phyloP scores from a whole-genome alignment of 2,329 filamentous ascomycete species.

The Hymenoscyphus fructigenus region DNA sequence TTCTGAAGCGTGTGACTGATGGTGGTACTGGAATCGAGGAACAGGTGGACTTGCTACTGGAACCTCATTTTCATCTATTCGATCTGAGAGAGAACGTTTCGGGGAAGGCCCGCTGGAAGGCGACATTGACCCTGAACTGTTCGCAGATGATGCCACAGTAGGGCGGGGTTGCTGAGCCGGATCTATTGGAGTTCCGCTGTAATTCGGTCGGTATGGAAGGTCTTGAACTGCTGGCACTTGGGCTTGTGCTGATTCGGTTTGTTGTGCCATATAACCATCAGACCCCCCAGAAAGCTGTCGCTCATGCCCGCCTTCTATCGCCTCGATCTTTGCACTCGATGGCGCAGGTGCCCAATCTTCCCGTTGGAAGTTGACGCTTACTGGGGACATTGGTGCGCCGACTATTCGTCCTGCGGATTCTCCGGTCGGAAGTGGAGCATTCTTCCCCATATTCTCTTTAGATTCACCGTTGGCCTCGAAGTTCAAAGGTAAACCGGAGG shows the following conservation, averaged over 20 bases:
- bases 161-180: constrained; percentile 35
- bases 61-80: constrained; percentile 28
- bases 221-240: constrained; percentile 25
- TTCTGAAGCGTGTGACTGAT: constrained; percentile 46
- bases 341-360: constrained; percentile 53
- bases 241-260: constrained; percentile 13
- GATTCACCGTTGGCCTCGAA: constrained; percentile 21
- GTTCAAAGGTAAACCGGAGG: constrained; percentile 12
- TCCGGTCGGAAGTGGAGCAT: constrained; percentile 25
- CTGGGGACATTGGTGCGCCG: constrained; percentile 55
- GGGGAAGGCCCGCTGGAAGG: constrained; percentile 24
- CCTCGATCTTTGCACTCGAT: constrained; percentile 53
- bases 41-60: constrained; percentile 37
- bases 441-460: constrained; percentile 30
- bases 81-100: constrained; percentile 18
- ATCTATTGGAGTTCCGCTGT: constrained; percentile 24
- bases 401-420: constrained; percentile 41
- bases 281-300: constrained; percentile 22
- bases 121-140: constrained; percentile 26
- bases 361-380: constrained; percentile 53
- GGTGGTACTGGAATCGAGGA: constrained; percentile 62
- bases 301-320: constrained; percentile 16
- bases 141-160: constrained; percentile 33
- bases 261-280: constrained; percentile 18
- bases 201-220: constrained; percentile 33